Base-by-base conservation (phyloP, 306 rosid species). In the Trifolium repens region DNA sequence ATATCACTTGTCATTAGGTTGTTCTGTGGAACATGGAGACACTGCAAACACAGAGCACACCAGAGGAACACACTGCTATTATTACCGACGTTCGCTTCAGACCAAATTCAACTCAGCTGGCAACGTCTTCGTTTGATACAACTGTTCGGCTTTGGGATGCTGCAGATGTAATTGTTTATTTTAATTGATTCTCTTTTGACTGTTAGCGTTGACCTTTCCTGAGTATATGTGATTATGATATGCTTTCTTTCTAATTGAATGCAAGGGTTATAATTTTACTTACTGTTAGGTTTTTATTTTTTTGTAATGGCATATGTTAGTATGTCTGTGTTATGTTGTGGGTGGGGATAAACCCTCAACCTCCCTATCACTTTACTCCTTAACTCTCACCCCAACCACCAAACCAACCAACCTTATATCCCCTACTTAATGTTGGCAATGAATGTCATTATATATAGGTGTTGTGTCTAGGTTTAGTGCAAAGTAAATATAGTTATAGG, bases 131-230 rank as follows among this genome's bases (percentile, higher is more conserved):
- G 73, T 90, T 90, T 79, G 98, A 94, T 84, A 81, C 90, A 73
- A 88, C 98, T 58, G 87, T 94, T 82, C 90, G 91, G 79, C 86
- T 94, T 72, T 94, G 98, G 98, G 94, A 94, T 79, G 97, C 98
- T 74, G 88, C 93, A n/a, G 85, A 88, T 64, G 98, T 94, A 91
- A 67, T 78, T 46, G 57, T 59, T 65, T 65, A 65, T 58, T 30
- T 37, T 75, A 66, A 19, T 7, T 54, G 65, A 55, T 75, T 66
- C 43, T 70, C 22, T 71, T 74, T 17, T 65, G 2, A 69, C 42
- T 70, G 63, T 69, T 75, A 79, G 27, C 43, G 12, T 58, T 57
- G 22, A 27, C n/a, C 54, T 75, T 17, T 62, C 52, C 57, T 53
- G 55, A 27, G 44, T 74, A 57, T 63, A 39, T 57, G 32, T 58